Conservation (phyloP, 148 eudicot species). For the Beta vulgaris region DNA sequence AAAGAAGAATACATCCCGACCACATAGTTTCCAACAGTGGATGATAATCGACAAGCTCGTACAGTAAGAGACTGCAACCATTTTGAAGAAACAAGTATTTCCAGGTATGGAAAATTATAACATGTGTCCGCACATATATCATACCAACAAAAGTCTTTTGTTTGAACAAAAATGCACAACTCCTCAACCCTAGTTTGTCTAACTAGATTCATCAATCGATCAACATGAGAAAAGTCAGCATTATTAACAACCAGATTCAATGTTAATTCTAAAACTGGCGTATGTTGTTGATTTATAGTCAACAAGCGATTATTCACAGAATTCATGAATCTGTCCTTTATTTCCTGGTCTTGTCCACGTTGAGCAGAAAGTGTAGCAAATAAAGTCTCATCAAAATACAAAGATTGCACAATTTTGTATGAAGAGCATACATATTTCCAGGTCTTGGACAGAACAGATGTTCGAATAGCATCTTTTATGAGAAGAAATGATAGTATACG, state of each 20-base stretch:
- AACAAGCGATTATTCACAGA: background rate
- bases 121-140: background rate
- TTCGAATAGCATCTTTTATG: conserved; percentile 7
- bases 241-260: background rate
- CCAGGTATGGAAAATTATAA: conserved; percentile 13
- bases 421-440: background rate
- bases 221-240: background rate
- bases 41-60: background rate
- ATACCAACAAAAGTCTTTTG: background rate
- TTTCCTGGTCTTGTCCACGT: background rate
- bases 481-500: conserved; percentile 9
- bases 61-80: conserved; percentile 7
- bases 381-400: background rate
- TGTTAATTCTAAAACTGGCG: conserved; percentile 7
- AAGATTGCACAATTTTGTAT: background rate
- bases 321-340: conserved; percentile 11
- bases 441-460: conserved; percentile 20
- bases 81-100: background rate
- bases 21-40: background rate
- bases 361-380: background rate
- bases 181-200: conserved; percentile 5
- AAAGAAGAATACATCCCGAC: background rate
- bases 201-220: conserved; percentile 1
- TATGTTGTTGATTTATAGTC: background rate
- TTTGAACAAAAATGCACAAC: background rate